Percentiles rank a stretch among this genome's conserved stretches.
These are phyloP conservation scores for Aristolochia contorta DNA, from an alignment of 164 flowering plant species.

Conservation along the genomic window DNA sequence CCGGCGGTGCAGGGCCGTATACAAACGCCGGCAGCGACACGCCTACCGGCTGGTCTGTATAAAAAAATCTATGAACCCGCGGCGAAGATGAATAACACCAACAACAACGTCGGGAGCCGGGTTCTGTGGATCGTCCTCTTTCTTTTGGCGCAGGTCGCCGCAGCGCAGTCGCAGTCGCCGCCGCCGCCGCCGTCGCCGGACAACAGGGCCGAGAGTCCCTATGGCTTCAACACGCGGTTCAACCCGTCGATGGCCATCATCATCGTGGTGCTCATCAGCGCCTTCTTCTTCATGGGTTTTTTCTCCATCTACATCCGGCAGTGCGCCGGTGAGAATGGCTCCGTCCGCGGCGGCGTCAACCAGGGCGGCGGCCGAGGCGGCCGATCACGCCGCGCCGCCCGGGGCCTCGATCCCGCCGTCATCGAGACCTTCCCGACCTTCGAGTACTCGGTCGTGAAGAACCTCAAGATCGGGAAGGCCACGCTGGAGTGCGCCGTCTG, in stretches of 20 bases:
- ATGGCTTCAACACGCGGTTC: conserved; percentile 9
- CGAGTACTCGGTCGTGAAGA: conserved; percentile 28
- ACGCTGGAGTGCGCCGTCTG: conserved; percentile 38
- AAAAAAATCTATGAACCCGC: not conserved
- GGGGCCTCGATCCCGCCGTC: conserved; percentile 27
- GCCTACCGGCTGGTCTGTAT: no score
- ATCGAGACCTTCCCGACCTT: conserved; percentile 29
- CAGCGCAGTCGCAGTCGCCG: conserved; percentile 11
- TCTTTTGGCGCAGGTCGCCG: not conserved
- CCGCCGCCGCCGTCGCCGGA: not conserved
- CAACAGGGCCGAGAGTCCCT: not conserved
- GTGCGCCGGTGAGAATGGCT: conserved; percentile 18
- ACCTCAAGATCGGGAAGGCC: conserved; percentile 28
- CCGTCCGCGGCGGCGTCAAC: not conserved
- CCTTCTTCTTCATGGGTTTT: conserved; percentile 27
- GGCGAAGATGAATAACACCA: not conserved
- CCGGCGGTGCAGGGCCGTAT: no score
- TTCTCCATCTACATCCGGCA: conserved; percentile 26
- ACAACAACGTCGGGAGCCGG: not conserved
- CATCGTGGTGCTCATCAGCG: conserved; percentile 15
- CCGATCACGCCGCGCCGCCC: conserved; percentile 11
- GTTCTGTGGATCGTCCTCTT: not conserved
- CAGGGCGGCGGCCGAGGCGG: conserved; percentile 15
- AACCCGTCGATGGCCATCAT: conserved; percentile 25
- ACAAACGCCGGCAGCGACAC: no score